These are phyloP conservation scores for Pugionium dolabratum DNA, from an alignment of 345 rosid genomes.

Conservation along the genomic window DNA sequence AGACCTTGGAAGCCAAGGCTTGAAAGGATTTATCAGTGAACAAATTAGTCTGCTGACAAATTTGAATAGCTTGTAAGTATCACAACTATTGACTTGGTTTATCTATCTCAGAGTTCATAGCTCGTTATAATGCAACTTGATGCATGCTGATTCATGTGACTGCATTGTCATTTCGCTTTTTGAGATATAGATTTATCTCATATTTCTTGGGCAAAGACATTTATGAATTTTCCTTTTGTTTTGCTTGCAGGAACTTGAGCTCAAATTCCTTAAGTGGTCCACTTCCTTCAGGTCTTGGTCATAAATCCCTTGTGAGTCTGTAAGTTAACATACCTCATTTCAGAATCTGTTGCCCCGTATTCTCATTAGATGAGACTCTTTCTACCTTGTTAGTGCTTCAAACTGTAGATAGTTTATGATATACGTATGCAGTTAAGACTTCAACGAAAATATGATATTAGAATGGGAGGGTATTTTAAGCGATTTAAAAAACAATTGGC, in stretches of 20 bases:
- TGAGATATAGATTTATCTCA: neutral
- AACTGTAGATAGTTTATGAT: constrained; percentile 1
- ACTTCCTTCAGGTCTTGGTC: constrained; percentile 80
- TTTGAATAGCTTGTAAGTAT: constrained; percentile 89
- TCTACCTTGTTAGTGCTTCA: constrained; percentile 11
- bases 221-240: constrained; percentile 11
- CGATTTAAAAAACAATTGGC: neutral
- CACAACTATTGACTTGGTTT: constrained; percentile 23
- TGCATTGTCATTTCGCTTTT: neutral
- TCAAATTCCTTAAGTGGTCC: constrained; percentile 69
- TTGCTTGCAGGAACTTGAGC: constrained; percentile 71
- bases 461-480: constrained; percentile 16
- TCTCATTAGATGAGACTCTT: constrained; percentile 7
- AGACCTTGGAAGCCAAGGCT: constrained; percentile 89
- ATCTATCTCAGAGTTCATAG: constrained; percentile 6
- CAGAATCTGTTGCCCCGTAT: constrained; percentile 19
- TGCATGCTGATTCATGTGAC: constrained; percentile 6
- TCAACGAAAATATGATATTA: constrained; percentile 6
- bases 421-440: neutral
- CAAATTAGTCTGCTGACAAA: constrained; percentile 73
- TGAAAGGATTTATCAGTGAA: constrained; percentile 85
- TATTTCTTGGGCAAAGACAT: neutral
- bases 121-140: constrained; percentile 5
- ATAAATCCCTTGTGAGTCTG: constrained; percentile 66
- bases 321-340: constrained; percentile 48